Conservation (phyloP, 2,329 filamentous ascomycete genomes). For the Apiospora marii region DNA sequence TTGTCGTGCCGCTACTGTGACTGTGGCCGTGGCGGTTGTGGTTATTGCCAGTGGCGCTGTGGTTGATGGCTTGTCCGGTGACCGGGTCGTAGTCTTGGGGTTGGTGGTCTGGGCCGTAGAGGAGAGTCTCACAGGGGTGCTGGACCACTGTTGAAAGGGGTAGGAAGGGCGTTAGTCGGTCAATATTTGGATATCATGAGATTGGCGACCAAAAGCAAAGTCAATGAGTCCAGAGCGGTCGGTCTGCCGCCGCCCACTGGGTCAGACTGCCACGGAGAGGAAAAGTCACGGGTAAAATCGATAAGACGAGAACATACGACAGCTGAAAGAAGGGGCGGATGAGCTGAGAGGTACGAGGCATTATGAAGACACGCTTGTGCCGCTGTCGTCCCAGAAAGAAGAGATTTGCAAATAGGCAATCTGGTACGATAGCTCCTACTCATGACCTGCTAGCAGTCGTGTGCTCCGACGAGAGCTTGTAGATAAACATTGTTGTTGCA, state of each 20-base stretch:
- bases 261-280: too few species aligned
- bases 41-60: slow-evolving; percentile 30
- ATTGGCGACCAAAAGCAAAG: too few species aligned
- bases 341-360: not conserved
- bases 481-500: too few species aligned
- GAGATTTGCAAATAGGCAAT: not conserved
- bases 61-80: not conserved
- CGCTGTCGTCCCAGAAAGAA: not conserved
- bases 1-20: slow-evolving; percentile 23
- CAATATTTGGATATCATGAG: not conserved
- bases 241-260: too few species aligned
- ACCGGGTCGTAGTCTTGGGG: not conserved
- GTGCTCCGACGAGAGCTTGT: not conserved
- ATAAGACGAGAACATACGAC: not conserved
- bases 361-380: not conserved
- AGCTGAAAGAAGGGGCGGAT: not conserved
- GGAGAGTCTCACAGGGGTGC: slow-evolving; percentile 42
- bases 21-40: not conserved
- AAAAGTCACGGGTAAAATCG: too few species aligned
- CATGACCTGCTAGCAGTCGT: not conserved
- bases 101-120: slow-evolving; percentile 38
- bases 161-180: not conserved
- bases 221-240: too few species aligned
- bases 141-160: slow-evolving; percentile 23
- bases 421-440: not conserved